phyloP scores from a whole-genome alignment of 306 rosid species.

The Parietaria judaica region DNA sequence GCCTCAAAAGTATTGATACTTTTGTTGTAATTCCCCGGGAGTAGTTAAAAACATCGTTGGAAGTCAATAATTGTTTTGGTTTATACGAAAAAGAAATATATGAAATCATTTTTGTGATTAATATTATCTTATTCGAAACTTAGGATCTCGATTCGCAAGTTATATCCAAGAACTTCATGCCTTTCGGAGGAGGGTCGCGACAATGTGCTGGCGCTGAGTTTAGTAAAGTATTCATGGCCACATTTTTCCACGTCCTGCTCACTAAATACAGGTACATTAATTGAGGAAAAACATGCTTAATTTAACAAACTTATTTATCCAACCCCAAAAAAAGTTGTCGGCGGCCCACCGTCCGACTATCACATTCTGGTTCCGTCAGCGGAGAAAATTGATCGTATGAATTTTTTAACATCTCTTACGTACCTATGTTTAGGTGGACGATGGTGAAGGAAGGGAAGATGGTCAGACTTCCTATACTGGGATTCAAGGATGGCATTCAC shows the following conservation, averaged over 20 bases:
- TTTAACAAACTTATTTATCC: too few species aligned
- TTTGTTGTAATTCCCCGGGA: not conserved
- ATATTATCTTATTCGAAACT: not conserved
- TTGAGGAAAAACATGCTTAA: too few species aligned
- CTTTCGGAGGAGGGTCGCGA: constrained; percentile 35
- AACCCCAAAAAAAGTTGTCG: too few species aligned
- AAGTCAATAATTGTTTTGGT: not conserved
- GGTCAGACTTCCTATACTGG: constrained; percentile 13
- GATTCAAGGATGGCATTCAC: constrained; percentile 2
- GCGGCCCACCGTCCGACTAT: too few species aligned
- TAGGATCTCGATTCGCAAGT: constrained; percentile 1
- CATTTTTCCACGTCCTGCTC: constrained; percentile 29
- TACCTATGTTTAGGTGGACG: constrained; percentile 22
- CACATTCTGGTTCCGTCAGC: too few species aligned
- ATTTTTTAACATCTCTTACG: too few species aligned
- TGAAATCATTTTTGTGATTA: too few species aligned
- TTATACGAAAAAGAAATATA: too few species aligned
- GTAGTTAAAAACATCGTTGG: not conserved
- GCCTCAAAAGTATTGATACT: not conserved
- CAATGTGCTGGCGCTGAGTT: constrained; percentile 33
- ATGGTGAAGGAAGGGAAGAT: constrained; percentile 22
- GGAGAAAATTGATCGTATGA: too few species aligned
- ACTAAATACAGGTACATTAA: constrained; percentile 26
- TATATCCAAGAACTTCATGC: constrained; percentile 28
- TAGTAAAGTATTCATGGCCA: constrained; percentile 23